phyloP scores from a whole-genome alignment of 176 grass and related monocot genomes.

The Musa acuminata region DNA sequence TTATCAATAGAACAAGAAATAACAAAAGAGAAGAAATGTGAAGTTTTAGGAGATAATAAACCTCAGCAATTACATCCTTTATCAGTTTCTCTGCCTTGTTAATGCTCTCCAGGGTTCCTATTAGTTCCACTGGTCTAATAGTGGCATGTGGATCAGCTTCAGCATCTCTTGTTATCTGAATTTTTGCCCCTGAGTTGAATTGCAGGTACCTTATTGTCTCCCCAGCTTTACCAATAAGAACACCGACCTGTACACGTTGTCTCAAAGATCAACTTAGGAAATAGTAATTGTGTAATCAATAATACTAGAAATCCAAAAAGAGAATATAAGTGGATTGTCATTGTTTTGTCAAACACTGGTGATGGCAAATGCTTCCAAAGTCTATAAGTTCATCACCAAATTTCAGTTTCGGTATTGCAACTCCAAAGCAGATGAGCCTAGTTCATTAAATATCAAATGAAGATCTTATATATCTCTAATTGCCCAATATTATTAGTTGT shows the following conservation, averaged over 20 bases:
- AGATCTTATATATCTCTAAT: no score
- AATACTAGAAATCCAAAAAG: neutral
- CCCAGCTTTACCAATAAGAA: slow-evolving; percentile 32
- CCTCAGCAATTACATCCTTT: slow-evolving; percentile 26
- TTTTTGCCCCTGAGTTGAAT: slow-evolving; percentile 24
- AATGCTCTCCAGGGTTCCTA: slow-evolving; percentile 14
- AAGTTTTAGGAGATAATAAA: neutral
- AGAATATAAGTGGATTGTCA: no score
- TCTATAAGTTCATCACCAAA: no score
- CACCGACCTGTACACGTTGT: slow-evolving; percentile 22
- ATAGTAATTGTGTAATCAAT: neutral
- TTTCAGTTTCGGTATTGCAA: no score
- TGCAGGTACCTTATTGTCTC: slow-evolving; percentile 28
- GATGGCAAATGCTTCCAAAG: no score
- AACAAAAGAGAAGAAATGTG: neutral
- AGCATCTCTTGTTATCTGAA: slow-evolving; percentile 25
- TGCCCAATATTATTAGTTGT: no score
- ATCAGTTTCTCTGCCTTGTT: slow-evolving; percentile 27
- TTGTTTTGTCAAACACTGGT: no score
- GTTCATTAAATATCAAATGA: no score
- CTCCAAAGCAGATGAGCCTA: no score
- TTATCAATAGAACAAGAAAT: neutral
- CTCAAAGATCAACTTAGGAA: neutral
- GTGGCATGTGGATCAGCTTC: slow-evolving; percentile 24
- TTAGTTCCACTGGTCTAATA: slow-evolving; percentile 17